These are phyloP conservation scores for Phytophthora pluvialis DNA, from an alignment of 352 stramenopile species.

Conservation along the genomic window DNA sequence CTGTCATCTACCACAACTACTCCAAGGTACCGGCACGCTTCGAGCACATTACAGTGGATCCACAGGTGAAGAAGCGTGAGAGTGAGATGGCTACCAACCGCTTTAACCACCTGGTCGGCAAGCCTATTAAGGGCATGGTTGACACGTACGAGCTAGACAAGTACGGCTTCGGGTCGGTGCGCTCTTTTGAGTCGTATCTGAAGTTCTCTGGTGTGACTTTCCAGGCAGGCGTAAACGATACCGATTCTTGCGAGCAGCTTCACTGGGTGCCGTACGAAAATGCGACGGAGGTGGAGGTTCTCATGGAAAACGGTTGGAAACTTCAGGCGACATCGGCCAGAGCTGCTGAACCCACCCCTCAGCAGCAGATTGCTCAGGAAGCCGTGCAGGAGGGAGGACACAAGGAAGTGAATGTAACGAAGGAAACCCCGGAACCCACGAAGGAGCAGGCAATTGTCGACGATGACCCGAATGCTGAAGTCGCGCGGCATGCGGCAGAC, in stretches of 20 bases:
- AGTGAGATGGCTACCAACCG: constrained; percentile 64
- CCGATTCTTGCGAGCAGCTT: constrained; percentile 63
- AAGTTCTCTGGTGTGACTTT: constrained; percentile 68
- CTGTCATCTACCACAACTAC: constrained; percentile 83
- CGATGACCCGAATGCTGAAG: constrained; percentile 42
- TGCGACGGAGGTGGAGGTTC: constrained; percentile 52
- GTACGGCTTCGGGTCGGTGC: constrained; percentile 59
- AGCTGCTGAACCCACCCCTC: constrained; percentile 18
- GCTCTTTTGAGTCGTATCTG: constrained; percentile 65
- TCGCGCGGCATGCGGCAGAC: constrained; percentile 36
- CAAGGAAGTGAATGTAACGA: not conserved
- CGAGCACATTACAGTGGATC: constrained; percentile 60
- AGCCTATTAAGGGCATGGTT: constrained; percentile 62
- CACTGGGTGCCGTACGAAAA: constrained; percentile 78
- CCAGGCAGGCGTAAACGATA: constrained; percentile 54
- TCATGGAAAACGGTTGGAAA: constrained; percentile 61
- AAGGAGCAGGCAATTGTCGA: constrained; percentile 29
- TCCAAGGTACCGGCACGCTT: constrained; percentile 70
- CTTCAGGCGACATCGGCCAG: constrained; percentile 20
- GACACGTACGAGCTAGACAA: constrained; percentile 69
- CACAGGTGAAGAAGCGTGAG: constrained; percentile 48
- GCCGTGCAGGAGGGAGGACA: constrained; percentile 18
- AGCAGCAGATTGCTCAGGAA: constrained; percentile 27
- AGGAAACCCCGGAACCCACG: constrained; percentile 20
- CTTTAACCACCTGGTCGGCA: constrained; percentile 61